Evolutionary conservation across 768 basidiomycete species (phyloP), one percentile per base, ranked within the genome.

Genomic region (Paxillus ammoniavirescens): DNA sequence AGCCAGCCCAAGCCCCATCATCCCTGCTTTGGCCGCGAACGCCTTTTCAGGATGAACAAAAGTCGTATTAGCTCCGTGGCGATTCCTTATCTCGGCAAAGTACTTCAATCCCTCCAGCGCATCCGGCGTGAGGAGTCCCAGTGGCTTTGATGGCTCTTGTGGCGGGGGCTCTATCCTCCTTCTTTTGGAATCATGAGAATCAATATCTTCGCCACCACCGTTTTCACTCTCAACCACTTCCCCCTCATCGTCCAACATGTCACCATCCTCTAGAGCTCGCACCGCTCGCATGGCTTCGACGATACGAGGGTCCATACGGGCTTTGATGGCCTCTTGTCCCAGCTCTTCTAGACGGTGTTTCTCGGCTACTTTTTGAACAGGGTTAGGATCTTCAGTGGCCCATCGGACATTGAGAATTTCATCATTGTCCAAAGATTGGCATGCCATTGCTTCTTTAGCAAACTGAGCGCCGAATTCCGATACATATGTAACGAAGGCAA

Each of bases 331-430:
- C 54, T 91, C 85, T 59, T 89, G 84, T 0, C 97, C 97, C 61
- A 87, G 77, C 2, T 89, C 86, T 65, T 93, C 89, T 28, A 99
- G 68, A 12, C 94, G 78, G 8, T 81, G 77, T 63, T 93, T 89
- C 71, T 98, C 97, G 0, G 83, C 81, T 8, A 89, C 84, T 62
- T 94, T 95, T 57, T 89, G 85, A 0, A 83, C 84, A 1, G 96
- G 97, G 68, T 99, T 99, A 1, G 97, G 97, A 68, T 99, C 97
- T 66, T 97, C 96, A 0, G 96, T 98, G 35, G 97, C 97, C 97
- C 97, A 99, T 45, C 96, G 87, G 49, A 98, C 94, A 71, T 99
- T 99, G 55, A 98, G 80, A 56, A 98, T 94, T 65, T 99, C 97
- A 67, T 97, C 95, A 62, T 93, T 90, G 67, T 98, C 97, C 58